Evolutionary conservation across 129 eudicot genomes (phyloP).

Genomic region (Centella asiatica): DNA sequence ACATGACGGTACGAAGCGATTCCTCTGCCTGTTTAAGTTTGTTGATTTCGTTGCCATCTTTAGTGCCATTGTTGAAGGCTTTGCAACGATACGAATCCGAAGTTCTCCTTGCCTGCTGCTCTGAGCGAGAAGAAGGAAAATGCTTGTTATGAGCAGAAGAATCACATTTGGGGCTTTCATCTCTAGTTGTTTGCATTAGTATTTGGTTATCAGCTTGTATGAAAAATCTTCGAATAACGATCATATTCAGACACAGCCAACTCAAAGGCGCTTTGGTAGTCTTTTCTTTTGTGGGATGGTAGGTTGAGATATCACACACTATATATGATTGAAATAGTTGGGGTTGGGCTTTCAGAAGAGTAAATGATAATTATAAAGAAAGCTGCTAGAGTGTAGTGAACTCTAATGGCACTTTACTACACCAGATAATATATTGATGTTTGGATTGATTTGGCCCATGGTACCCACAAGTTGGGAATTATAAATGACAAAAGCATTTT

Average conservation of each 20-base stretch:
- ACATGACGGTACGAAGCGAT: slow-evolving; percentile 12
- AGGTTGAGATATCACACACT: no score
- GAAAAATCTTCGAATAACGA: not conserved
- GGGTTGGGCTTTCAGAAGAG: not conserved
- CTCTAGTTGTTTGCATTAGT: slow-evolving; percentile 2
- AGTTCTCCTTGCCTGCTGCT: not conserved
- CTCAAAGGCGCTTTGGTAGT: no score
- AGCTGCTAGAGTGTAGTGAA: not conserved
- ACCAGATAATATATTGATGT: no score
- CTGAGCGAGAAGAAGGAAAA: not conserved
- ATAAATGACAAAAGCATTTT: not conserved
- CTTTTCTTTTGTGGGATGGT: no score
- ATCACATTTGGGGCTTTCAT: not conserved
- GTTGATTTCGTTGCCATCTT: not conserved
- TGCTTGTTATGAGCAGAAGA: not conserved
- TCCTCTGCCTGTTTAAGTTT: slow-evolving; percentile 12
- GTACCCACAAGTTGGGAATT: not conserved
- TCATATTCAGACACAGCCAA: not conserved
- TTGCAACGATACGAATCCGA: not conserved
- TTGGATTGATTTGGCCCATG: no score
- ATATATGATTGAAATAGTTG: not conserved
- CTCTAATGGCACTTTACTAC: no score
- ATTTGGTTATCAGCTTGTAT: not conserved
- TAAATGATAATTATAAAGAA: not conserved
- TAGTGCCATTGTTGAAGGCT: not conserved